Evolutionary conservation across 73 alveolate species (phyloP).

Genomic region (Paramecium biaurelia): DNA sequence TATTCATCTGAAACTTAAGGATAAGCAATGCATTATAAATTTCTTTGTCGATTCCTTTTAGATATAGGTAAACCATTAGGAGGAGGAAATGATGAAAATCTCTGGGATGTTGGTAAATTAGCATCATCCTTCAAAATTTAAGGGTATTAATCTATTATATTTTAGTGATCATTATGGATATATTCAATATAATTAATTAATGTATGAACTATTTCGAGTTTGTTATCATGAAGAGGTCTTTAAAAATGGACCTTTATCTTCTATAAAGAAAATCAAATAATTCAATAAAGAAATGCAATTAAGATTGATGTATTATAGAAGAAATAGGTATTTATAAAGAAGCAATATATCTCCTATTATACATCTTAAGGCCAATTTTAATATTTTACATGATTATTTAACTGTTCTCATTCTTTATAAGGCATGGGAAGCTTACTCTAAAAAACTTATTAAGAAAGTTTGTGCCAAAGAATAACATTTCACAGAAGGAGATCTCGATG

Average conservation of each 20-base stretch:
- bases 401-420: not conserved
- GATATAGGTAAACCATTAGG: slow-evolving; percentile 20
- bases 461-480: not conserved
- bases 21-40: slow-evolving; percentile 17
- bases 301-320: not conserved
- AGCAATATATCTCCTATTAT: not conserved
- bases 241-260: not conserved
- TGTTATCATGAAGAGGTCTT: not conserved
- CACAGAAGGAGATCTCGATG: not conserved
- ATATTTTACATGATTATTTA: slow-evolving; percentile 11
- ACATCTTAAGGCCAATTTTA: not conserved
- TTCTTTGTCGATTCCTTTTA: not conserved
- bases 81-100: not conserved
- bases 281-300: slow-evolving; percentile 23
- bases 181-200: not conserved
- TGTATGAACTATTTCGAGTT: slow-evolving; percentile 31
- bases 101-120: slow-evolving; percentile 35
- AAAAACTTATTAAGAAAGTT: not conserved
- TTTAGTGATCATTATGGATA: slow-evolving; percentile 25
- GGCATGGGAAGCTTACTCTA: slow-evolving; percentile 18
- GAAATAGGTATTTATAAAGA: not conserved
- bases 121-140: not conserved
- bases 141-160: not conserved
- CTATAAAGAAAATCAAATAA: not conserved
- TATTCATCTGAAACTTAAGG: slow-evolving; percentile 20